A percentile compares a stretch with the other conserved stretches of the same genome.
phyloP scores from a whole-genome alignment of 805 yeast genomes.

The Candida anglica region DNA sequence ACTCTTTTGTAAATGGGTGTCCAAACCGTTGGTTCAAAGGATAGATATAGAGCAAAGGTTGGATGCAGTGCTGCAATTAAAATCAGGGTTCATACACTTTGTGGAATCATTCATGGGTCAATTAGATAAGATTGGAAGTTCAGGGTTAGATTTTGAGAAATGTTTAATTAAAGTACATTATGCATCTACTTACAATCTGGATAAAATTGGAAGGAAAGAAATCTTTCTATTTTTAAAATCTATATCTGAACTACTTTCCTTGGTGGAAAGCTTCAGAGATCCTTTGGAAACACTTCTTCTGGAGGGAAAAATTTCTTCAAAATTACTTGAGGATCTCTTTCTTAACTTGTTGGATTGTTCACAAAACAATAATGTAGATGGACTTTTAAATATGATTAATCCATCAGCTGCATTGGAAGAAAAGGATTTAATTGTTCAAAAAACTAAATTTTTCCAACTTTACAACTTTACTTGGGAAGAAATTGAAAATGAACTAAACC shows the following conservation, averaged over 20 bases:
- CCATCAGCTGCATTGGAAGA: slow-evolving; percentile 46
- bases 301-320: slow-evolving; percentile 22
- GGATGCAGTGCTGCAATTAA: slow-evolving; percentile 45
- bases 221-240: slow-evolving; percentile 25
- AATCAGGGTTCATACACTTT: slow-evolving; percentile 24
- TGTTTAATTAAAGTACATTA: slow-evolving; percentile 35
- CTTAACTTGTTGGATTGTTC: slow-evolving; percentile 30
- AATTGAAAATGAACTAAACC: slow-evolving; percentile 31
- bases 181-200: slow-evolving; percentile 21
- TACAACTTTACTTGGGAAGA: slow-evolving; percentile 29
- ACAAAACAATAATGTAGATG: slow-evolving; percentile 23
- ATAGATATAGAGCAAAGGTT: slow-evolving; percentile 56
- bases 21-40: slow-evolving; percentile 60
- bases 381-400: slow-evolving; percentile 48
- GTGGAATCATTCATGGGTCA: slow-evolving; percentile 26
- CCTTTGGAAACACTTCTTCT: slow-evolving; percentile 30
- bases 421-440: slow-evolving; percentile 42
- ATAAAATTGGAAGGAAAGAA: slow-evolving; percentile 29
- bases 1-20: slow-evolving; percentile 66
- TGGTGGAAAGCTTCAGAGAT: slow-evolving; percentile 28
- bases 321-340: slow-evolving; percentile 35
- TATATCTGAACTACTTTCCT: slow-evolving; percentile 21
- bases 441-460: slow-evolving; percentile 40
- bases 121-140: slow-evolving; percentile 21
- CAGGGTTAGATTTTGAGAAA: slow-evolving; percentile 29